These are phyloP conservation scores for Colletotrichum horii DNA, from an alignment of 2,329 filamentous ascomycete species.

Conservation along the genomic window DNA sequence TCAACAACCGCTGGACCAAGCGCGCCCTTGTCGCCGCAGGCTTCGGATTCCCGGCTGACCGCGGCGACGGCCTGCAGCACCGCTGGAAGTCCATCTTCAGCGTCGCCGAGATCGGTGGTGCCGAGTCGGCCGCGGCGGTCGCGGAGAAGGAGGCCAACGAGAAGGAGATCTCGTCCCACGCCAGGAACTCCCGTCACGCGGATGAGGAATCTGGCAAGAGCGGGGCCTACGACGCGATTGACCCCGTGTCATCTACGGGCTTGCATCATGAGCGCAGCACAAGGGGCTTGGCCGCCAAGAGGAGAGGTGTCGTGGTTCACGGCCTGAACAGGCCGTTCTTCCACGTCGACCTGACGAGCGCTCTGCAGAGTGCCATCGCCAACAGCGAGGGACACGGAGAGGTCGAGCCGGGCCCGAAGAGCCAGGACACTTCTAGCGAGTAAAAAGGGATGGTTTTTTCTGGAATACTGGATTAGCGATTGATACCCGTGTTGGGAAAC, in stretches of 20 bases:
- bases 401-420: neutral
- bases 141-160: slow-evolving; percentile 71
- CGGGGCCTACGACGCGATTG: slow-evolving; percentile 32
- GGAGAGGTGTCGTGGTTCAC: slow-evolving; percentile 72
- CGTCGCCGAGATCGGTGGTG: slow-evolving; percentile 83
- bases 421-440: neutral
- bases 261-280: neutral
- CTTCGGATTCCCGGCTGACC: slow-evolving; percentile 77
- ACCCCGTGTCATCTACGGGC: slow-evolving; percentile 28
- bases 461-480: slow-evolving; percentile 11
- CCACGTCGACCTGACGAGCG: slow-evolving; percentile 90
- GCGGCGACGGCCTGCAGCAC: slow-evolving; percentile 55
- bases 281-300: slow-evolving; percentile 44
- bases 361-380: slow-evolving; percentile 83
- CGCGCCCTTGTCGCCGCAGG: slow-evolving; percentile 85
- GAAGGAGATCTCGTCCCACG: slow-evolving; percentile 10
- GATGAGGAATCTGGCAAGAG: slow-evolving; percentile 45
- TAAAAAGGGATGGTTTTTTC: neutral
- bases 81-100: slow-evolving; percentile 96
- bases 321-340: slow-evolving; percentile 92
- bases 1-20: slow-evolving; percentile 95
- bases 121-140: slow-evolving; percentile 69
- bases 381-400: slow-evolving; percentile 68
- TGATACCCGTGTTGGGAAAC: slow-evolving; percentile 16
- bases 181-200: neutral